Evolutionary conservation across 2,329 filamentous ascomycete species (phyloP).

Genomic region (Penicillium sp.): DNA sequence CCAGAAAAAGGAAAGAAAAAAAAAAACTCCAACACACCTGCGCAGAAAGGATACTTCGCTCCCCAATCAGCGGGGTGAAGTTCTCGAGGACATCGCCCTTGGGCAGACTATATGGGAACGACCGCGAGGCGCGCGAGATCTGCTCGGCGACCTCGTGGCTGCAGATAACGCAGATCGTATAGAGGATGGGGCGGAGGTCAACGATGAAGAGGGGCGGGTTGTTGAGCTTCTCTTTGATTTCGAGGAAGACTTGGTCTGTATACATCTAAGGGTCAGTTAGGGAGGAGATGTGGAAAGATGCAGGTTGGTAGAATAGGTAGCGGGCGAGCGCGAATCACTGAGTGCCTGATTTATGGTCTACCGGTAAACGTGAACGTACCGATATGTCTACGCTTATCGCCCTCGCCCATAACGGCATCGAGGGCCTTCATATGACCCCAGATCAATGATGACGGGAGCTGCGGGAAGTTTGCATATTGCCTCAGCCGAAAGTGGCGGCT

Average conservation of each 20-base stretch:
- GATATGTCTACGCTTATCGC: neutral
- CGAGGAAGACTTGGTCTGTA: neutral
- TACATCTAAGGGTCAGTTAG: too few relatives aligned
- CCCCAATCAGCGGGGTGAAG: constrained; percentile 15
- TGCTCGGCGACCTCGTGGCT: constrained; percentile 28
- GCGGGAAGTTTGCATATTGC: neutral
- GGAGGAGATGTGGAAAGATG: too few relatives aligned
- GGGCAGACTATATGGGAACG: constrained; percentile 23
- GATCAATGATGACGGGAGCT: neutral
- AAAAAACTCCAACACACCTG: too few relatives aligned
- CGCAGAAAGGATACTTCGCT: neutral
- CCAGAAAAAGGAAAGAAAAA: too few relatives aligned
- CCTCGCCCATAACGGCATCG: neutral
- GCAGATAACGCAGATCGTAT: constrained; percentile 18
- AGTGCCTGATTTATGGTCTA: too few relatives aligned
- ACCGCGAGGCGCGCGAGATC: constrained; percentile 17
- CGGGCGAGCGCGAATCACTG: too few relatives aligned
- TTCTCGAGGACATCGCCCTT: constrained; percentile 16
- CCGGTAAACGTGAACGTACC: too few relatives aligned
- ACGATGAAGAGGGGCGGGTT: neutral
- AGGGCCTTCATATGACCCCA: neutral
- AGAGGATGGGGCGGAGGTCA: constrained; percentile 20
- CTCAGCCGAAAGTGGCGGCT: neutral
- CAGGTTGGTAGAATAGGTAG: too few relatives aligned
- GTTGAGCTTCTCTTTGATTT: neutral